These are phyloP conservation scores for Colletotrichum plurivorum DNA, from an alignment of 2,329 filamentous ascomycete species.

Conservation along the genomic window DNA sequence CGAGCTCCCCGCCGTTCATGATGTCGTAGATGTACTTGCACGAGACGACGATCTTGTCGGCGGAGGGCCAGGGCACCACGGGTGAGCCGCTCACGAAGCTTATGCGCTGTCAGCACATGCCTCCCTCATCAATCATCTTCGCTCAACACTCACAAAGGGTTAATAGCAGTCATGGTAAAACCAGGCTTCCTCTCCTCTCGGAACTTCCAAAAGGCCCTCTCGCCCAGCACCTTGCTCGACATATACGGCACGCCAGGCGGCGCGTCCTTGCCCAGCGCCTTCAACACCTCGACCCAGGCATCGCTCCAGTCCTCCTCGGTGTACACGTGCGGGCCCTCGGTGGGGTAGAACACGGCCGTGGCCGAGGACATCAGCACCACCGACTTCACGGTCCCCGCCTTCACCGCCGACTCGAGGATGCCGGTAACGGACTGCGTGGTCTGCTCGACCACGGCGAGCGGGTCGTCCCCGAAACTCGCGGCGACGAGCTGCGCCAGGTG, in stretches of 20 bases:
- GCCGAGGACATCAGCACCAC: conserved; percentile 28
- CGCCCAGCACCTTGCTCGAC: conserved; percentile 50
- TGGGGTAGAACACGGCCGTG: conserved; percentile 15
- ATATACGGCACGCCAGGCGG: conserved; percentile 45
- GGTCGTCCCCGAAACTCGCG: conserved; percentile 7
- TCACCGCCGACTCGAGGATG: conserved; percentile 19
- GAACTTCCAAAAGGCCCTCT: conserved; percentile 52
- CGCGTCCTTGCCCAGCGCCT: conserved; percentile 38
- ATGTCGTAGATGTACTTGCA: not conserved
- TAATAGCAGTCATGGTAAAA: conserved; percentile 56
- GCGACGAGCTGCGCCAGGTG: conserved; percentile 38
- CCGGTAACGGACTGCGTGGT: conserved; percentile 5
- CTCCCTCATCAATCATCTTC: conserved; percentile 46
- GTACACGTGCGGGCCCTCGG: conserved; percentile 26
- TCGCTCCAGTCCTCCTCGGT: conserved; percentile 47
- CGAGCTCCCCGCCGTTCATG: conserved; percentile 1
- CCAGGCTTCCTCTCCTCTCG: conserved; percentile 48
- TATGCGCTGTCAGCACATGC: conserved; percentile 44
- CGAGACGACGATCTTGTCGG: conserved; percentile 11
- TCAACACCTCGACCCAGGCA: conserved; percentile 32
- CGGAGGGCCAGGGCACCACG: conserved; percentile 12
- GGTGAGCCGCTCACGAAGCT: conserved; percentile 32
- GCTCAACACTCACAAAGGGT: conserved; percentile 52
- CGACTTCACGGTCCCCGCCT: conserved; percentile 9
- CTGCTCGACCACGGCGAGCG: conserved; percentile 2